Evolutionary conservation across 2,329 filamentous ascomycete genomes (phyloP).

Genomic region (Pseudogymnoascus sp.): DNA sequence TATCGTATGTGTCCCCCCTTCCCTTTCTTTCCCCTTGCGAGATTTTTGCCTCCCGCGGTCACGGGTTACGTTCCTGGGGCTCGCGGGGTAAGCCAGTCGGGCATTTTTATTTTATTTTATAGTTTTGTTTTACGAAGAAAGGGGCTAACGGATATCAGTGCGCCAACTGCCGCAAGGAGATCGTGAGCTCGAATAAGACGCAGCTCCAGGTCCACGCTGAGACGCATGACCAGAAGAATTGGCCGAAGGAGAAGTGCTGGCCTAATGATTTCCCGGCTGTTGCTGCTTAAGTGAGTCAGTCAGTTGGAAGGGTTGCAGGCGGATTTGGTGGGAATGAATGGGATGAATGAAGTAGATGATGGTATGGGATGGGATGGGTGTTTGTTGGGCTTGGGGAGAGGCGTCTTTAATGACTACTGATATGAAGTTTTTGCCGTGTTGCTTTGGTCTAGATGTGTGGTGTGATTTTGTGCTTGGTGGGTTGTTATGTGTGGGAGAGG

Average conservation of each 20-base stretch:
- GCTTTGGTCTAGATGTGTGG: too few species aligned
- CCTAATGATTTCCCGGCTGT: slow-evolving; percentile 37
- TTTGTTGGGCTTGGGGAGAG: neutral
- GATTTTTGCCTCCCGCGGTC: neutral
- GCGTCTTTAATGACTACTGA: slow-evolving; percentile 6
- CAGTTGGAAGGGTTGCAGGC: neutral
- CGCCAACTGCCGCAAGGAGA: slow-evolving; percentile 42
- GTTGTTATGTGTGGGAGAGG: neutral
- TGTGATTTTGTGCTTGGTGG: neutral
- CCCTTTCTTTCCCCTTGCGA: neutral
- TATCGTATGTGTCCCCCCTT: slow-evolving; percentile 30
- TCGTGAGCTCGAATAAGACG: slow-evolving; percentile 42
- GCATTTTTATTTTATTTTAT: too few species aligned
- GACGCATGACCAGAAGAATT: slow-evolving; percentile 41
- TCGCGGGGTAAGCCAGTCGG: too few species aligned
- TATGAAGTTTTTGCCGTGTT: neutral
- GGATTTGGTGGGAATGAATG: neutral
- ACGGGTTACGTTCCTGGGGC: slow-evolving; percentile 3
- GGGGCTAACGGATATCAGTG: too few species aligned
- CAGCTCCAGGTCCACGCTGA: slow-evolving; percentile 45
- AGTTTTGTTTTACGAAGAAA: too few species aligned
- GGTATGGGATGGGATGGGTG: neutral
- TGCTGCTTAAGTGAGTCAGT: slow-evolving; percentile 13
- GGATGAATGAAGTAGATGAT: neutral
- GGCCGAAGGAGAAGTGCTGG: slow-evolving; percentile 53